phyloP scores from a whole-genome alignment of 306 rosid species.

The Quillaja saponaria region DNA sequence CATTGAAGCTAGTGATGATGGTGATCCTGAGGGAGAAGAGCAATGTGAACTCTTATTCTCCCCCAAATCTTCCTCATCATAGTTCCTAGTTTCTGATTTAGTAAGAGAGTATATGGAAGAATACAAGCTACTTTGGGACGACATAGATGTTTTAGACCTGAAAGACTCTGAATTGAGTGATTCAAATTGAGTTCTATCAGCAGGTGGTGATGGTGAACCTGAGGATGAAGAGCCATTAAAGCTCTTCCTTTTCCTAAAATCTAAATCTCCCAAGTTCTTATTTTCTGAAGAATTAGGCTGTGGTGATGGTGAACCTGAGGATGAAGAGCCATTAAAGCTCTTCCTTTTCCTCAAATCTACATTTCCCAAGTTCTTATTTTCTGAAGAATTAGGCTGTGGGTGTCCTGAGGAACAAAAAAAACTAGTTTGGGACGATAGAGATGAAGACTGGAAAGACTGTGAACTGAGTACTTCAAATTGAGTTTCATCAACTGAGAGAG shows the following conservation, averaged over 20 bases:
- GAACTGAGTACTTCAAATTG: slow-evolving; percentile 59
- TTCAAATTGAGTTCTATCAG: slow-evolving; percentile 77
- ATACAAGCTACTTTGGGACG: slow-evolving; percentile 55
- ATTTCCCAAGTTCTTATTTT: slow-evolving; percentile 32
- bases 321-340: background rate
- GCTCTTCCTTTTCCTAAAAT: slow-evolving; percentile 12
- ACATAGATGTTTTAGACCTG: slow-evolving; percentile 52
- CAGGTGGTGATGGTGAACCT: slow-evolving; percentile 12
- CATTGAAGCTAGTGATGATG: slow-evolving; percentile 38
- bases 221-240: background rate
- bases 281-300: background rate
- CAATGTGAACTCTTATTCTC: slow-evolving; percentile 38
- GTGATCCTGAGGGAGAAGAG: slow-evolving; percentile 41
- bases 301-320: background rate
- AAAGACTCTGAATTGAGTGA: slow-evolving; percentile 48
- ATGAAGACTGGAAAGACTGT: slow-evolving; percentile 40
- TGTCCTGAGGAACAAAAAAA: slow-evolving; percentile 48
- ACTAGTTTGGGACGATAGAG: slow-evolving; percentile 56
- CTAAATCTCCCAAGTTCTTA: background rate
- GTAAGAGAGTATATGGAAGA: slow-evolving; percentile 52
- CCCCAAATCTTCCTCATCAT: slow-evolving; percentile 32
- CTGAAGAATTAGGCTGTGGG: slow-evolving; percentile 21
- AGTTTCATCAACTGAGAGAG: slow-evolving; percentile 70
- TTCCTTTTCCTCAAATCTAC: slow-evolving; percentile 27
- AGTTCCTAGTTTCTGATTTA: slow-evolving; percentile 35